Percentiles rank a stretch among this genome's conserved stretches.
These are phyloP conservation scores for Wickerhamiella alocasiicola DNA, from an alignment of 805 yeast genomes.

Conservation along the genomic window DNA sequence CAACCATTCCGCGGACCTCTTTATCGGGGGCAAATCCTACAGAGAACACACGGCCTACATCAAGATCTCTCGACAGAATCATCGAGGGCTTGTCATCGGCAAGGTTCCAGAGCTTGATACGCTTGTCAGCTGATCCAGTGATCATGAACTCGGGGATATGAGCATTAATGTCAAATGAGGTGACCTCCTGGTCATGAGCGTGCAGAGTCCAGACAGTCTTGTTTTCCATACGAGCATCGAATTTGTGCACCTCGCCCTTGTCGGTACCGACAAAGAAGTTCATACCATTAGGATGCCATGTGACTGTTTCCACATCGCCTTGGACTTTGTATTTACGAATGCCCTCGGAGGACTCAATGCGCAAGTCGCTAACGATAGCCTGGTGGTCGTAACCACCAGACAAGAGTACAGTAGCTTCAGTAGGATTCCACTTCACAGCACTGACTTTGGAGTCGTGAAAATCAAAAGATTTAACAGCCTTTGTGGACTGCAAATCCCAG, in stretches of 20 bases:
- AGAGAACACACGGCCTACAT: slow-evolving; percentile 82
- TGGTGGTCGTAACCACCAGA: slow-evolving; percentile 88
- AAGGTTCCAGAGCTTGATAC: slow-evolving; percentile 78
- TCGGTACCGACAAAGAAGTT: slow-evolving; percentile 81
- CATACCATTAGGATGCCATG: slow-evolving; percentile 50
- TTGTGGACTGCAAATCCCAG: slow-evolving; percentile 76
- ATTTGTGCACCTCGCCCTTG: slow-evolving; percentile 76
- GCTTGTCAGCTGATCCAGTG: slow-evolving; percentile 82
- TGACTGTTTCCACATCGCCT: slow-evolving; percentile 75
- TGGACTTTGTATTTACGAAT: slow-evolving; percentile 47
- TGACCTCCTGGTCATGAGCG: slow-evolving; percentile 92
- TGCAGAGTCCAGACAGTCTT: slow-evolving; percentile 87
- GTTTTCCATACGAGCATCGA: slow-evolving; percentile 60
- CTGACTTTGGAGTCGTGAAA: slow-evolving; percentile 79
- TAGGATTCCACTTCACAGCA: slow-evolving; percentile 72
- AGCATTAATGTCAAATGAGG: slow-evolving; percentile 60
- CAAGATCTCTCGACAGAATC: slow-evolving; percentile 84
- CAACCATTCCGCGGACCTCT: slow-evolving; percentile 73
- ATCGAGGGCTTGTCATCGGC: slow-evolving; percentile 55
- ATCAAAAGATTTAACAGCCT: slow-evolving; percentile 66
- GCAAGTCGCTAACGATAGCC: slow-evolving; percentile 67
- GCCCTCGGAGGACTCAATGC: slow-evolving; percentile 45
- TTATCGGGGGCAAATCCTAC: slow-evolving; percentile 75
- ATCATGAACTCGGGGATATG: slow-evolving; percentile 60
- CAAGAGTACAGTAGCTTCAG: slow-evolving; percentile 39